Conservation (phyloP, 2,329 filamentous ascomycete genomes). For the Phaeosphaeriaceae sp. region DNA sequence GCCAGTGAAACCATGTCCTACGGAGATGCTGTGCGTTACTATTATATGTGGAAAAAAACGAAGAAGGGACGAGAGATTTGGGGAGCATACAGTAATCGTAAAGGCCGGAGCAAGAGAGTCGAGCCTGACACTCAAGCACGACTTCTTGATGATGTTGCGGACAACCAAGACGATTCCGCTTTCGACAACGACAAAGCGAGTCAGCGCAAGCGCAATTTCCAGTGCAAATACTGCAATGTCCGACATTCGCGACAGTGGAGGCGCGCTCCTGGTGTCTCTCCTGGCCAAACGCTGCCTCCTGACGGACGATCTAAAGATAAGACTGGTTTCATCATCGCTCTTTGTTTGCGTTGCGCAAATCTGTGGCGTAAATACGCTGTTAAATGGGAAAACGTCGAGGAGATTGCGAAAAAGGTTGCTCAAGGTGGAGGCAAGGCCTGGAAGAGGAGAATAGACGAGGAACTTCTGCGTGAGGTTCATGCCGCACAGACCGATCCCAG, state of each 20-base stretch:
- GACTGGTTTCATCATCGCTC: slow-evolving; percentile 73
- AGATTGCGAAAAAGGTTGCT: slow-evolving; percentile 85
- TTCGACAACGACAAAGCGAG: slow-evolving; percentile 88
- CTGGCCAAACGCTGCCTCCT: slow-evolving; percentile 71
- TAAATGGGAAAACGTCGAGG: slow-evolving; percentile 92
- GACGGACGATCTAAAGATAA: slow-evolving; percentile 82
- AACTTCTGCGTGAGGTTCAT: slow-evolving; percentile 74
- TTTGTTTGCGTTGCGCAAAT: slow-evolving; percentile 89
- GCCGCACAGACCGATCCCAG: slow-evolving; percentile 42
- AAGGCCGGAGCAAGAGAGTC: slow-evolving; percentile 83
- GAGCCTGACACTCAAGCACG: slow-evolving; percentile 66
- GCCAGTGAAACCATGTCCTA: slow-evolving; percentile 78
- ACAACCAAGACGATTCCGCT: slow-evolving; percentile 92
- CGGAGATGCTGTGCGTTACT: slow-evolving; percentile 85
- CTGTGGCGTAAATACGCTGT: slow-evolving; percentile 96
- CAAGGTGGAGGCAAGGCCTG: slow-evolving; percentile 79
- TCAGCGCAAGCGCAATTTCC: slow-evolving; percentile 79
- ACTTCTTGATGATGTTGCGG: slow-evolving; percentile 88
- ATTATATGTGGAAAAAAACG: slow-evolving; percentile 98
- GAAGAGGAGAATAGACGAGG: slow-evolving; percentile 91
- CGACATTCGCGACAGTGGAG: slow-evolving; percentile 88
- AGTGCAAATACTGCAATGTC: slow-evolving; percentile 91
- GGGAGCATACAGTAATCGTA: slow-evolving; percentile 85
- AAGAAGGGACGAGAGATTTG: slow-evolving; percentile 84
- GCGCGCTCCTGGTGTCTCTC: slow-evolving; percentile 78